phyloP scores from a whole-genome alignment of 495 filamentous ascomycete species.

The Penicillium macrosclerotiorum region DNA sequence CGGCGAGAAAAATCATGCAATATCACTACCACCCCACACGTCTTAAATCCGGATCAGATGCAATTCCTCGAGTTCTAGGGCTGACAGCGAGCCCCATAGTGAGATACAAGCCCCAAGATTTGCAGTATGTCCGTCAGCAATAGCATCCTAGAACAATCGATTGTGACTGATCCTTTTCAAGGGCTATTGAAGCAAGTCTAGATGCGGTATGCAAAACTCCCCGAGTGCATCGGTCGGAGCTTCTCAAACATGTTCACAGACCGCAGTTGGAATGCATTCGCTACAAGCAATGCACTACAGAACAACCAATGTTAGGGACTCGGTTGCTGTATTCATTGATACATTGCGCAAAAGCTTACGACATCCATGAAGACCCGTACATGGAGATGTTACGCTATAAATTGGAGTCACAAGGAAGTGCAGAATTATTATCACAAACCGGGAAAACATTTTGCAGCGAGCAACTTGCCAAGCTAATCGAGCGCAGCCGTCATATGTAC shows the following conservation, averaged over 20 bases:
- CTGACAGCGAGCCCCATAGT: slow-evolving; percentile 83
- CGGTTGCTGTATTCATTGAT: slow-evolving; percentile 19
- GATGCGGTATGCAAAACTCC: slow-evolving; percentile 73
- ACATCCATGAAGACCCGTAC: slow-evolving; percentile 68
- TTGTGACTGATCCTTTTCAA: slow-evolving; percentile 17
- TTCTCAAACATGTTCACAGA: slow-evolving; percentile 64
- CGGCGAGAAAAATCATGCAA: slow-evolving; percentile 76
- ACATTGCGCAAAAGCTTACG: slow-evolving; percentile 23
- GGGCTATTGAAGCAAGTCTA: slow-evolving; percentile 71
- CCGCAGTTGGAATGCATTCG: slow-evolving; percentile 57
- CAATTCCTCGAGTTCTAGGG: slow-evolving; percentile 73
- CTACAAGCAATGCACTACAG: slow-evolving; percentile 32
- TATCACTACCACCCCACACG: slow-evolving; percentile 63
- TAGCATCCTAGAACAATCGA: neutral
- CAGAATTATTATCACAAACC: slow-evolving; percentile 43
- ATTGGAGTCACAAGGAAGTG: slow-evolving; percentile 32
- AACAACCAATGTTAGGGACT: slow-evolving; percentile 5
- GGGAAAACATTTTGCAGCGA: slow-evolving; percentile 61
- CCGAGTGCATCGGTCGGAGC: slow-evolving; percentile 65
- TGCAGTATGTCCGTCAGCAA: slow-evolving; percentile 24
- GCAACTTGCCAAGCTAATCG: slow-evolving; percentile 59
- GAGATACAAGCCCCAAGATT: slow-evolving; percentile 34
- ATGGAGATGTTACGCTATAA: slow-evolving; percentile 52
- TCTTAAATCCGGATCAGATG: slow-evolving; percentile 25
- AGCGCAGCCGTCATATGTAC: slow-evolving; percentile 42